A percentile compares a stretch with the other conserved stretches of the same genome.
phyloP scores from a whole-genome alignment of 2,329 filamentous ascomycete genomes.

The Amesomyces nigricolor region DNA sequence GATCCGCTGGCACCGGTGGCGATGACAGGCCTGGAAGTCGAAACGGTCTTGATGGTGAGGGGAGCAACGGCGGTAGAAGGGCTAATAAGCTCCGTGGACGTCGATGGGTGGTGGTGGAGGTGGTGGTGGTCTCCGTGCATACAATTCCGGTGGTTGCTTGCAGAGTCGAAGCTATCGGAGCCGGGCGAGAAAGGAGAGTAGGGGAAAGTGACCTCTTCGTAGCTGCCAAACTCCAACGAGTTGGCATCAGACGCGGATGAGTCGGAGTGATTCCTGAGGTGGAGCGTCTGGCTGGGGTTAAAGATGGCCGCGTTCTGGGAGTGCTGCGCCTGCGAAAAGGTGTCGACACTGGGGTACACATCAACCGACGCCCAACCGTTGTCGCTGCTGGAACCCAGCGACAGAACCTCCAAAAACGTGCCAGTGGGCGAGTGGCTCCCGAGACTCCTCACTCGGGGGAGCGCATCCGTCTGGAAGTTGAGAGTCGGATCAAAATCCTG shows the following conservation, averaged over 20 bases:
- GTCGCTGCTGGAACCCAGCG: constrained; percentile 73
- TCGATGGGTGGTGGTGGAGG: constrained; percentile 39
- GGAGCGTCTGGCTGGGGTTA: constrained; percentile 85
- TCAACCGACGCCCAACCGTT: constrained; percentile 84
- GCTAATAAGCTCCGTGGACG: constrained; percentile 54
- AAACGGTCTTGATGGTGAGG: constrained; percentile 61
- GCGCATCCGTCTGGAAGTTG: constrained; percentile 37
- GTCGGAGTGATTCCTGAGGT: constrained; percentile 80
- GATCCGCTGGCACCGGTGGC: constrained; percentile 52
- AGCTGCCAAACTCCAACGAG: constrained; percentile 67
- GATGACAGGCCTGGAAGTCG: constrained; percentile 56
- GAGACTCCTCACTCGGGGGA: constrained; percentile 41
- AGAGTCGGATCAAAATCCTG: constrained; percentile 70
- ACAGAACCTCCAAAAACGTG: constrained; percentile 80
- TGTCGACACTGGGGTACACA: constrained; percentile 65
- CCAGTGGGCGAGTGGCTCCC: constrained; percentile 67
- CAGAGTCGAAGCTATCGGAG: constrained; percentile 67
- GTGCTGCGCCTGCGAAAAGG: constrained; percentile 51
- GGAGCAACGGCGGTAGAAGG: constrained; percentile 63
- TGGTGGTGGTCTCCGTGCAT: constrained; percentile 47
- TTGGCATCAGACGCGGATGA: constrained; percentile 70
- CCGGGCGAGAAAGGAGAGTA: constrained; percentile 77
- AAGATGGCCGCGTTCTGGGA: constrained; percentile 66
- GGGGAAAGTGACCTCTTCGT: constrained; percentile 70
- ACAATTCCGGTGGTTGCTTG: constrained; percentile 55